phyloP scores from a whole-genome alignment of 352 stramenopile genomes.

The Globisporangium paroecandrum region DNA sequence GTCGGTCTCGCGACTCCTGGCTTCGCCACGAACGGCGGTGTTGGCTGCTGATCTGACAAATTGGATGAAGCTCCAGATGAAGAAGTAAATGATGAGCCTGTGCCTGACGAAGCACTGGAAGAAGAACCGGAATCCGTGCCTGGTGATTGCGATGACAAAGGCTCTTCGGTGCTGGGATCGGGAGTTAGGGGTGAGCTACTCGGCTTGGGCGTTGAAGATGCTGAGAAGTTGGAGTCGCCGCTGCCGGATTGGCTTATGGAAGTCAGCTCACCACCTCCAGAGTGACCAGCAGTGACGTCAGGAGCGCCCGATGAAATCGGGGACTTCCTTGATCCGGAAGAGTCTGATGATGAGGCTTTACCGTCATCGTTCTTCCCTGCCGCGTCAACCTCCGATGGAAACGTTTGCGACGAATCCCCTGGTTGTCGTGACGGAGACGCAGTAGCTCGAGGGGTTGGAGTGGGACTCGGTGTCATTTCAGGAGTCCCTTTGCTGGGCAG shows the following conservation, averaged over 20 bases:
- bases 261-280: neutral
- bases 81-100: neutral
- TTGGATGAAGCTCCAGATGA: neutral
- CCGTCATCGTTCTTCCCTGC: conserved; percentile 2
- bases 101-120: neutral
- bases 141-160: neutral
- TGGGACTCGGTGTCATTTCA: conserved; percentile 4
- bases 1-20: neutral
- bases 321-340: conserved; percentile 5
- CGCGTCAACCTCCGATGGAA: neutral
- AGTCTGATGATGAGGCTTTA: neutral
- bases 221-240: neutral
- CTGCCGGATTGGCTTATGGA: no score
- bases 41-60: neutral
- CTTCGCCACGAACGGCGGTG: neutral
- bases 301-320: neutral
- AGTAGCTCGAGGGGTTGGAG: neutral
- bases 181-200: neutral
- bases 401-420: conserved; percentile 7
- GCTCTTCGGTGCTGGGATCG: neutral
- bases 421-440: neutral
- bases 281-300: neutral
- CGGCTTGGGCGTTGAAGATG: neutral
- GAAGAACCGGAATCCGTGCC: neutral
- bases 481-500: neutral